These are phyloP conservation scores for Penicillium tannophilum DNA, from an alignment of 495 filamentous ascomycete genomes.

Conservation along the genomic window DNA sequence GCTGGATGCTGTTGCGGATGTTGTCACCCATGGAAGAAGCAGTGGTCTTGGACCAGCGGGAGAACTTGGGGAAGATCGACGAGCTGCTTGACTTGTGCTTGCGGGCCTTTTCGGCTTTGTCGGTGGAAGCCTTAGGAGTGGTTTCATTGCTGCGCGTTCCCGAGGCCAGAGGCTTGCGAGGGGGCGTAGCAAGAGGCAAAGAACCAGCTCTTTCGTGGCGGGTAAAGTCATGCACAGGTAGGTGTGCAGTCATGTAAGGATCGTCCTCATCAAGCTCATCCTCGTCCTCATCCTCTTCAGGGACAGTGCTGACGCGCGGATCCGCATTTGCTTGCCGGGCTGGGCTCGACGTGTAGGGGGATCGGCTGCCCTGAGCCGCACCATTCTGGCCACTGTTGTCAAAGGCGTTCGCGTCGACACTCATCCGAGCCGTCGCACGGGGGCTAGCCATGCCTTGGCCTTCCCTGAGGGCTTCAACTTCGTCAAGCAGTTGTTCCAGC, in stretches of 20 bases:
- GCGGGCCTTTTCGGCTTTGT: slow-evolving; percentile 66
- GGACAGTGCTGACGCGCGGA: slow-evolving; percentile 85
- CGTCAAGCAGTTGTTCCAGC: slow-evolving; percentile 85
- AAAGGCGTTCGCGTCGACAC: slow-evolving; percentile 61
- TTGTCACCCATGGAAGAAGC: slow-evolving; percentile 70
- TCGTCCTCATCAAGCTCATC: slow-evolving; percentile 60
- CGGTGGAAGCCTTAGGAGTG: slow-evolving; percentile 59
- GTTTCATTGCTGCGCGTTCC: slow-evolving; percentile 69
- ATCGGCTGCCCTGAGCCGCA: slow-evolving; percentile 72
- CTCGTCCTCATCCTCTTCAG: slow-evolving; percentile 75
- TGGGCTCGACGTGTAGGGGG: slow-evolving; percentile 72
- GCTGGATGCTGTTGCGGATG: slow-evolving; percentile 53
- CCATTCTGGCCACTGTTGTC: slow-evolving; percentile 83
- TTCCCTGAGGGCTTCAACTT: slow-evolving; percentile 86
- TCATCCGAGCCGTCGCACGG: slow-evolving; percentile 33
- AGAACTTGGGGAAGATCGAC: slow-evolving; percentile 90
- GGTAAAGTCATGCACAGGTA: slow-evolving; percentile 35
- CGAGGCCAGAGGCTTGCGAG: slow-evolving; percentile 59
- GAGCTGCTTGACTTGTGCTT: slow-evolving; percentile 92
- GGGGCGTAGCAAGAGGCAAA: slow-evolving; percentile 71
- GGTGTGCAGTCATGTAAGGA: slow-evolving; percentile 50
- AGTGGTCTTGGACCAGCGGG: slow-evolving; percentile 96
- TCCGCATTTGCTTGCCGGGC: slow-evolving; percentile 61
- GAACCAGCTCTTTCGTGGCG: slow-evolving; percentile 59
- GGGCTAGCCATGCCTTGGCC: slow-evolving; percentile 42